Base-by-base conservation (phyloP, 2,329 filamentous ascomycete genomes). In the Penicillium digitatum region DNA sequence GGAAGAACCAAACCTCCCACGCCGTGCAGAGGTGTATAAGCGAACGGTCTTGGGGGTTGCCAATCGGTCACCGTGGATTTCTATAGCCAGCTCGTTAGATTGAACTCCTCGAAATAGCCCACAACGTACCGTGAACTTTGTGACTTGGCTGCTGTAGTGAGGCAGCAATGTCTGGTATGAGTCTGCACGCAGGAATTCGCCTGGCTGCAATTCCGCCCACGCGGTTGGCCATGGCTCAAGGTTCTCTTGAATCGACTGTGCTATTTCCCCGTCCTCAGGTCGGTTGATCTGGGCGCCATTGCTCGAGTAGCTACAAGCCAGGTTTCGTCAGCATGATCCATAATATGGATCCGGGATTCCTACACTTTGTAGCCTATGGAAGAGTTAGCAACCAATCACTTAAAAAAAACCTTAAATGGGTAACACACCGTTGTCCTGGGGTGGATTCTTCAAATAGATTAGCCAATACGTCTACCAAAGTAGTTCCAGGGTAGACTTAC, bases 241-340 rank as follows among this genome's bases (percentile, higher is more conserved):
- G 54, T 86, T 84, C 34, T 77, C 66, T 35, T 77, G 70, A 47
- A 87, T 87, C 3, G 79, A 78, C 34, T 72, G 71, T 5, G 82
- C 80, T 52, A 87, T 87, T 29, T 81, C 79, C 20, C 65, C 72
- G 60, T 87, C 84, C 58, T 82, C 79, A 3, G 84, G 84, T 10
- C 82, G 79, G 50, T 86, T 85, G 60, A 87, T 87, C 66, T 87
- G 84, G 63, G 82, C 84, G 2, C 83, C 84, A 64, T 86, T 86
- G 16, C 74, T 76, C 75, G 82, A 85, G 71, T 87, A 87, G 9
- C 74, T 77, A 61, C 24, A 22, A 29, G 34, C 20, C 5, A 43
- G 14, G 20, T 51, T 10, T 48, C 31, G 62, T 73, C 47, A 72
- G 66, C 56, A 48, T 24, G 38, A 14, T 32, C 26, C 52, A 56